phyloP scores from a whole-genome alignment of 805 yeast genomes.

The Metschnikowia borealis region DNA sequence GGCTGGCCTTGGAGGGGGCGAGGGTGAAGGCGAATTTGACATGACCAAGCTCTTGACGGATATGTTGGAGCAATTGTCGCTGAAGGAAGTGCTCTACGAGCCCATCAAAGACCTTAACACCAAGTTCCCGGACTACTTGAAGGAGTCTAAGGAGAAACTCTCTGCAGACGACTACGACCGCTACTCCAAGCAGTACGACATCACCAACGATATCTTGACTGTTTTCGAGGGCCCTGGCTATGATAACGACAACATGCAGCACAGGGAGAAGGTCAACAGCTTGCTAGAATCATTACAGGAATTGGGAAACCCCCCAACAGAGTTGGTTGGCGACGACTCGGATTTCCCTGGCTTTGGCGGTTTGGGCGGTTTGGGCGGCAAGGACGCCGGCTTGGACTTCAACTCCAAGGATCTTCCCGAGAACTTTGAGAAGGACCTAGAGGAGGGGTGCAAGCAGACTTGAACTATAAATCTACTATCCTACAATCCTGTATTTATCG shows the following conservation, averaged over 20 bases:
- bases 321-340: slow-evolving; percentile 57
- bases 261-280: slow-evolving; percentile 48
- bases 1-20: slow-evolving; percentile 41
- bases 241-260: slow-evolving; percentile 43
- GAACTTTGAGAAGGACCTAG: slow-evolving; percentile 49
- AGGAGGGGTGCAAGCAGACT: slow-evolving; percentile 53
- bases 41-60: slow-evolving; percentile 61
- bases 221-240: slow-evolving; percentile 66
- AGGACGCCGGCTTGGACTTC: slow-evolving; percentile 41
- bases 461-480: slow-evolving; percentile 1
- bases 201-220: slow-evolving; percentile 57
- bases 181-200: slow-evolving; percentile 58
- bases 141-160: slow-evolving; percentile 44
- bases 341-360: slow-evolving; percentile 46
- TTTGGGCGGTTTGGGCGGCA: slow-evolving; percentile 39
- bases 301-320: slow-evolving; percentile 77
- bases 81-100: slow-evolving; percentile 81
- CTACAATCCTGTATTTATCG: background rate
- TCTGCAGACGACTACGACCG: slow-evolving; percentile 45
- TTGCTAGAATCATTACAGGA: slow-evolving; percentile 68
- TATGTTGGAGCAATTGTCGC: slow-evolving; percentile 75
- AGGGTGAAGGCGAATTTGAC: slow-evolving; percentile 48
- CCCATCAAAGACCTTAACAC: slow-evolving; percentile 78
- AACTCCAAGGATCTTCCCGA: slow-evolving; percentile 52
- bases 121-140: slow-evolving; percentile 71